Evolutionary conservation across 805 yeast genomes (phyloP), one percentile per base, ranked within the genome.

Genomic region (Candida tibetensis): DNA sequence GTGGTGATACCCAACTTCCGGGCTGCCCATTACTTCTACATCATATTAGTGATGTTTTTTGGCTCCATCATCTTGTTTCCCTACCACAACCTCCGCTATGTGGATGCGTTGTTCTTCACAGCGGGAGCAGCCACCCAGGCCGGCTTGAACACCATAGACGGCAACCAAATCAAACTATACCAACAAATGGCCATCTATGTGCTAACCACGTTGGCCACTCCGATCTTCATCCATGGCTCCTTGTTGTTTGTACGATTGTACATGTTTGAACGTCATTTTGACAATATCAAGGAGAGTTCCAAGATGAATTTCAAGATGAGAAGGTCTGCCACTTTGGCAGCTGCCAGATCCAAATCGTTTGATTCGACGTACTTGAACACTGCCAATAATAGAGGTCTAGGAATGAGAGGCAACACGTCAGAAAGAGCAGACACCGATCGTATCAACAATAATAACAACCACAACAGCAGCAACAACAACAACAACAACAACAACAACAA

Each of bases 251-350:
- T 90, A 7, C 74, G 99, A 35, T 66, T 93, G 32, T 86, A 85
- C 57, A 85, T 95, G 87, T 93, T 86, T 61, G 95, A 89, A 57
- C 76, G 87, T 47, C 76, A 82, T 49, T 88, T 93, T 60, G 91
- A 87, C 55, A 79, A 82, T 48, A 90, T 93, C 57, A 82, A 82
- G 44, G 77, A 72, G 42, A 73, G 74, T 37, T 86, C 97, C n/a
- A 85, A 84, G 53, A 57, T 77, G 42, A 85, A 90, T 57, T 84
- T 81, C 58, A 77, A 79, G 53, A 80, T 89, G 84, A 77, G 99
- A 52, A 71, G 96, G 43, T 79, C 89, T 0, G 81, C 83, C 6
- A 84, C 93, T 2, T 54, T 82, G 36, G 80, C 84, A 16, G 79
- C 83, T 16, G 82, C 82, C 1, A 59, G 75, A 26, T 64, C 74